These are phyloP conservation scores for Penicillium olsonii DNA, from an alignment of 2,329 filamentous ascomycete genomes.

Conservation along the genomic window DNA sequence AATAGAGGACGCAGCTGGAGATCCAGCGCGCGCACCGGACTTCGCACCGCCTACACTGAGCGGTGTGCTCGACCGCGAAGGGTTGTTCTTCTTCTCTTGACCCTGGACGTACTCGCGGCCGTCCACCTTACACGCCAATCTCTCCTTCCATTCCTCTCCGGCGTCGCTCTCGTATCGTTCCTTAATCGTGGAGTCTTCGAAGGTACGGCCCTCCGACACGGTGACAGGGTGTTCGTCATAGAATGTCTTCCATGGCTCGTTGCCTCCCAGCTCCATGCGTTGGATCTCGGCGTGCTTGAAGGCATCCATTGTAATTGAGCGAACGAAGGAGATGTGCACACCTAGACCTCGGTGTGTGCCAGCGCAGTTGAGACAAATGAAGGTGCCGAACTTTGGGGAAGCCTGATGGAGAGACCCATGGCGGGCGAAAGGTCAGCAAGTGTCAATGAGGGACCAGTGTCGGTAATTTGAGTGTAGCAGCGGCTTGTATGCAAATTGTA, in stretches of 20 bases:
- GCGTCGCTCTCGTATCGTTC: constrained; percentile 87
- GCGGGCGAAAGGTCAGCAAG: constrained; percentile 1
- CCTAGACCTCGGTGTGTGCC: constrained; percentile 92
- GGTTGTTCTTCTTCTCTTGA: constrained; percentile 56
- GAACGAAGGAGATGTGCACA: constrained; percentile 97
- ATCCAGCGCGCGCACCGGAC: constrained; percentile 16
- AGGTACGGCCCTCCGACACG: constrained; percentile 67
- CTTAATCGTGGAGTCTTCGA: constrained; percentile 86
- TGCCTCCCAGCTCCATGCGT: constrained; percentile 90
- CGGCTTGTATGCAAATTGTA: not conserved
- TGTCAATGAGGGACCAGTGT: not conserved
- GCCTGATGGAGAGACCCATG: constrained; percentile 47
- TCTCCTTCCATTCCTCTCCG: constrained; percentile 94
- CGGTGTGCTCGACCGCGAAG: constrained; percentile 29
- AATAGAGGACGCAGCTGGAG: constrained; percentile 26
- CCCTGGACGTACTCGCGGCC: constrained; percentile 80
- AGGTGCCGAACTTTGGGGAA: constrained; percentile 94
- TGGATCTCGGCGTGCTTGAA: constrained; percentile 93
- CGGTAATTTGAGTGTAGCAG: not conserved
- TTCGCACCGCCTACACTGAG: constrained; percentile 2
- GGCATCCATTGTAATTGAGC: constrained; percentile 97
- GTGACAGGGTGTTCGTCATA: constrained; percentile 74
- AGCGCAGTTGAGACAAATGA: constrained; percentile 96
- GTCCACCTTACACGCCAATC: constrained; percentile 83
- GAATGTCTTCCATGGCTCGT: constrained; percentile 82